A percentile compares a stretch with the other conserved stretches of the same genome.
These are phyloP conservation scores for Asterochloris sp. DNA, from an alignment of 139 green algal species.

Conservation along the genomic window DNA sequence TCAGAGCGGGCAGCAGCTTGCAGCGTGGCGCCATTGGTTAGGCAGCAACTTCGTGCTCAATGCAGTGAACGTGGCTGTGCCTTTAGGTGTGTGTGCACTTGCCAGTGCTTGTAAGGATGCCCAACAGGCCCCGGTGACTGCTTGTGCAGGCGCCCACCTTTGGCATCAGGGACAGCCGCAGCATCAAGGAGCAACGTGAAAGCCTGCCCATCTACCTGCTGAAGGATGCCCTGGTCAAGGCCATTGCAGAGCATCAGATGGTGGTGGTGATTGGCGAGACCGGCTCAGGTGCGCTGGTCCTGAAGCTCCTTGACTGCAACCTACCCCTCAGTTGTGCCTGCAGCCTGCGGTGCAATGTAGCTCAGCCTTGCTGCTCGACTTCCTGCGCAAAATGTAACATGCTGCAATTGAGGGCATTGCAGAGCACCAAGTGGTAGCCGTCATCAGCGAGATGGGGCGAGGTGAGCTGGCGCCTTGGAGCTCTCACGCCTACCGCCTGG, in stretches of 20 bases:
- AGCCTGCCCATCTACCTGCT: slow-evolving; percentile 95
- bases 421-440: slow-evolving; percentile 87
- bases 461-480: no score
- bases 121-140: not conserved
- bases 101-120: no score
- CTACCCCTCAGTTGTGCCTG: not conserved
- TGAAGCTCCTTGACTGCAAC: no score
- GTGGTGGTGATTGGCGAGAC: slow-evolving; percentile 92
- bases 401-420: slow-evolving; percentile 85
- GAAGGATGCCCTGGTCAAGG: slow-evolving; percentile 85
- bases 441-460: slow-evolving; percentile 85
- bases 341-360: not conserved
- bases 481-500: no score
- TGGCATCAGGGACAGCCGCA: slow-evolving; percentile 76
- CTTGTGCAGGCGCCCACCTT: slow-evolving; percentile 68
- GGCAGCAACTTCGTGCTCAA: no score
- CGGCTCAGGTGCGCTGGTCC: slow-evolving; percentile 24
- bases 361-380: not conserved
- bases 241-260: slow-evolving; percentile 86
- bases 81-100: no score
- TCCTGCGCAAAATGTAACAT: slow-evolving; percentile 52
- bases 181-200: slow-evolving; percentile 94
- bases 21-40: no score
- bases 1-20: no score
- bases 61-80: no score